Conservation (phyloP, 2,329 filamentous ascomycete species). For the Alternaria sp. region DNA sequence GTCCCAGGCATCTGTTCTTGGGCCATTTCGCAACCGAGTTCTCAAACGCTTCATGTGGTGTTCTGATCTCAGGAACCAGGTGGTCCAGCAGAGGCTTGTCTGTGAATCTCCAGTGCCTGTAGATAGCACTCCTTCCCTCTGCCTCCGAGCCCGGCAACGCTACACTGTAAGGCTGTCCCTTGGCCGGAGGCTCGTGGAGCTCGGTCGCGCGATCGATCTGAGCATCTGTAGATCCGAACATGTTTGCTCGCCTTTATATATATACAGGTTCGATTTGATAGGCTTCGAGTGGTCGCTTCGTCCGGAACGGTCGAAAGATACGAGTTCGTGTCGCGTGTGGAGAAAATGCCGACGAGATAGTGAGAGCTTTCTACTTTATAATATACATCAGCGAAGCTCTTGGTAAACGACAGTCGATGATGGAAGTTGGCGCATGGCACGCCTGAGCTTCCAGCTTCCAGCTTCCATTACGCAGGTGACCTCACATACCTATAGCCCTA, state of each 20-base stretch:
- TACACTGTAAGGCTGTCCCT: conserved; percentile 80
- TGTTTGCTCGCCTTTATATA: conserved; percentile 15
- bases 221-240: conserved; percentile 43
- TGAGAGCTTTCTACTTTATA: conserved; percentile 10
- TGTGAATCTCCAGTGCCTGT: conserved; percentile 81
- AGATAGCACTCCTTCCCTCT: conserved; percentile 76
- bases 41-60: conserved; percentile 84
- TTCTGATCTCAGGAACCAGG: conserved; percentile 70
- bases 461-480: background rate
- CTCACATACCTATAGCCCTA: conserved; percentile 1
- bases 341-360: background rate
- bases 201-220: conserved; percentile 53
- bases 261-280: background rate
- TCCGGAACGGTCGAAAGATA: background rate
- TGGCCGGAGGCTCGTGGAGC: conserved; percentile 70
- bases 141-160: conserved; percentile 77
- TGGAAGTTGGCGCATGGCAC: conserved; percentile 18
- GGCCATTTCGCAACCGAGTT: conserved; percentile 66
- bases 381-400: conserved; percentile 12
- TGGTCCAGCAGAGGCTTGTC: conserved; percentile 65
- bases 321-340: conserved; percentile 2
- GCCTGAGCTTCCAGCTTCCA: conserved; percentile 15
- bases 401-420: conserved; percentile 1
- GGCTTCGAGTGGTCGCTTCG: background rate
- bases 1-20: conserved; percentile 78